These are phyloP conservation scores for Harringtonia aguacate DNA, from an alignment of 2,329 filamentous ascomycete genomes.

Conservation along the genomic window DNA sequence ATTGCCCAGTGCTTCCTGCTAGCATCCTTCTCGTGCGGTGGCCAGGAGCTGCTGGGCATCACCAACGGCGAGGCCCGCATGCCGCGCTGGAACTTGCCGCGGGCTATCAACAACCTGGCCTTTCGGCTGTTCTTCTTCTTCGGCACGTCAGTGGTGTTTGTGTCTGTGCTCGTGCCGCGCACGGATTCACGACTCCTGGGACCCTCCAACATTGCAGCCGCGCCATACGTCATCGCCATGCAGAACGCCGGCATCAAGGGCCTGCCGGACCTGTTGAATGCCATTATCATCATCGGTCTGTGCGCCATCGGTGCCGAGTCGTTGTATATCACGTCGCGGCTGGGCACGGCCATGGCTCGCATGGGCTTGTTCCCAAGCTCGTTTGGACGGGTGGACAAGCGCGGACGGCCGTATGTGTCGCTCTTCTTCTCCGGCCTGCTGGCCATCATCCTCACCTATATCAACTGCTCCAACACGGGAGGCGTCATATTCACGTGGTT, in stretches of 20 bases:
- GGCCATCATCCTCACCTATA: conserved; percentile 1
- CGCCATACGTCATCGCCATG: conserved; percentile 1
- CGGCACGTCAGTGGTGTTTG: not conserved
- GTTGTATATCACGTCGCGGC: not conserved
- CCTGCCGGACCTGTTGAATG: not conserved
- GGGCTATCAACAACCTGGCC: not conserved
- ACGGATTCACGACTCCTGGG: not conserved
- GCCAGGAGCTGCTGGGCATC: conserved; percentile 1
- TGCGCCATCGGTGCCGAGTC: not conserved
- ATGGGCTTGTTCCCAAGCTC: not conserved
- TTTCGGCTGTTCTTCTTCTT: conserved; percentile 1
- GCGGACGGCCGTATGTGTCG: not conserved
- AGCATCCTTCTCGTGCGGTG: not conserved
- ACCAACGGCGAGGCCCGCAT: not conserved
- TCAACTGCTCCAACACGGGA: conserved; percentile 1
- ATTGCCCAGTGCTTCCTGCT: not conserved
- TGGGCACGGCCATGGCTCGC: not conserved
- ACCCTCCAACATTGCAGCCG: not conserved
- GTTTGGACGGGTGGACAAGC: not conserved
- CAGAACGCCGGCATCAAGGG: conserved; percentile 1
- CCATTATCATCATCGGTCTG: not conserved
- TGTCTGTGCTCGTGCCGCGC: not conserved
- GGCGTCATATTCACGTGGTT: conserved; percentile 1
- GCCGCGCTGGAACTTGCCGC: not conserved
- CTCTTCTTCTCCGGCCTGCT: not conserved